phyloP scores from a whole-genome alignment of 306 rosid species.

The Aeschynomene evenia region DNA sequence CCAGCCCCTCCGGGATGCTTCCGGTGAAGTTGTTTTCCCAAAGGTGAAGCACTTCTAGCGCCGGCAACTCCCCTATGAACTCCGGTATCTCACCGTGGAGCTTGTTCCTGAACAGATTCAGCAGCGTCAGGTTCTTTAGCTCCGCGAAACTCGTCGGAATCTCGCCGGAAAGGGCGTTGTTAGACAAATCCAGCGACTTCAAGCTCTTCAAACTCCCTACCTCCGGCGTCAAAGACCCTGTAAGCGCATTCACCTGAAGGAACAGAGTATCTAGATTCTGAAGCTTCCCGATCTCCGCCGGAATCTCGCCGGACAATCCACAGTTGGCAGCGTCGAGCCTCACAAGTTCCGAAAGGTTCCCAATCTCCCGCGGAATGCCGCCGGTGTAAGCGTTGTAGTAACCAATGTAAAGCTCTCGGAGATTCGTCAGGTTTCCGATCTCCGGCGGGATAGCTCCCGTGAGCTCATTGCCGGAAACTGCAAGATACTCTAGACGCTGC shows the following conservation, averaged over 20 bases:
- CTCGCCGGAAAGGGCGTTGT: conserved; percentile 71
- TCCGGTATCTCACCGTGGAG: conserved; percentile 94
- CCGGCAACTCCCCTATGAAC: conserved; percentile 70
- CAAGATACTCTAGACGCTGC: conserved; percentile 64
- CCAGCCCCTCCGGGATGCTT: conserved; percentile 69
- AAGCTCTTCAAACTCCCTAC: conserved; percentile 67
- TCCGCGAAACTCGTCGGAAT: conserved; percentile 63
- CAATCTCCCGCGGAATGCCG: conserved; percentile 79
- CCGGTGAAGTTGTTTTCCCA: conserved; percentile 98
- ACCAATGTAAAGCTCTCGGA: conserved; percentile 81
- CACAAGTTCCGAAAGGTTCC: conserved; percentile 65
- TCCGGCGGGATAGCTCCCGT: conserved; percentile 66
- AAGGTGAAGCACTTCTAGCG: conserved; percentile 74
- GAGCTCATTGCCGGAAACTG: conserved; percentile 84
- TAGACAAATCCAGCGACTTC: conserved; percentile 92
- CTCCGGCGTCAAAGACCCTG: conserved; percentile 70
- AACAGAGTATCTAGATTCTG: conserved; percentile 82
- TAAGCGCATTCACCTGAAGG: conserved; percentile 84
- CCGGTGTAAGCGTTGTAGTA: conserved; percentile 67
- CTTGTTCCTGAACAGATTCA: conserved; percentile 79
- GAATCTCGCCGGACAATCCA: conserved; percentile 75
- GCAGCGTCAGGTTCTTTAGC: conserved; percentile 70
- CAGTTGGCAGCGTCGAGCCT: conserved; percentile 86
- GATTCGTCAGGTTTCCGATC: conserved; percentile 67
- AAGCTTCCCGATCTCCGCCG: conserved; percentile 66